A percentile compares a stretch with the other conserved stretches of the same genome.
Evolutionary conservation across 352 stramenopile genomes (phyloP).

Genomic region (Phytophthora nicotianae): DNA sequence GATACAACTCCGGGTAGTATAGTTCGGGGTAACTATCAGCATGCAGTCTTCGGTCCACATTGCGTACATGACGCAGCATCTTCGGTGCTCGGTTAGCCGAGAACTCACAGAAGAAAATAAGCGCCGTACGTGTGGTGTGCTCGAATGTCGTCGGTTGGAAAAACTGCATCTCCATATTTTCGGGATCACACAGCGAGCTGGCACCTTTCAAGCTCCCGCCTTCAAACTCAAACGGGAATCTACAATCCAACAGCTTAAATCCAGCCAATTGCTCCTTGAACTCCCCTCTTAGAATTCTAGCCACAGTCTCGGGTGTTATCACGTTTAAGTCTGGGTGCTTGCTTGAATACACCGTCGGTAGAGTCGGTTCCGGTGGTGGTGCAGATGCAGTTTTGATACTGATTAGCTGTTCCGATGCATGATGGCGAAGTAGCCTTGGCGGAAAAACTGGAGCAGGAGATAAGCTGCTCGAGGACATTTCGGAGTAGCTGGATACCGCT

Average conservation of each 20-base stretch:
- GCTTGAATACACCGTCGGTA: slow-evolving; percentile 61
- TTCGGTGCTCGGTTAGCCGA: slow-evolving; percentile 69
- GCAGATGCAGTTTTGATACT: slow-evolving; percentile 3
- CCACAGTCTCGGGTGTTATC: slow-evolving; percentile 55
- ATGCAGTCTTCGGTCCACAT: slow-evolving; percentile 66
- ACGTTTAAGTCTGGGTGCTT: slow-evolving; percentile 68
- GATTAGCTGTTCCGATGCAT: slow-evolving; percentile 20
- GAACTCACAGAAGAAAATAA: slow-evolving; percentile 80
- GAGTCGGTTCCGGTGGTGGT: slow-evolving; percentile 20
- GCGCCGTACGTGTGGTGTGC: slow-evolving; percentile 41
- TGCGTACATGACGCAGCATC: slow-evolving; percentile 72
- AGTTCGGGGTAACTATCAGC: slow-evolving; percentile 62
- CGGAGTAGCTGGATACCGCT: slow-evolving; percentile 23
- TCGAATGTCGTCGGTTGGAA: slow-evolving; percentile 25
- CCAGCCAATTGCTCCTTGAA: slow-evolving; percentile 37
- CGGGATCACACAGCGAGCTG: slow-evolving; percentile 47
- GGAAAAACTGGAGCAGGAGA: slow-evolving; percentile 3
- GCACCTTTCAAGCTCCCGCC: slow-evolving; percentile 50
- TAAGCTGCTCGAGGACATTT: slow-evolving; percentile 2
- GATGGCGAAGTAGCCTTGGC: slow-evolving; percentile 13
- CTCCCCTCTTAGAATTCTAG: slow-evolving; percentile 39
- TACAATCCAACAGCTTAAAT: slow-evolving; percentile 59
- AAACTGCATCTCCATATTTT: slow-evolving; percentile 48
- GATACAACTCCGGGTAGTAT: slow-evolving; percentile 71
- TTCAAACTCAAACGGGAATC: slow-evolving; percentile 60